Percentiles rank a stretch among this genome's conserved stretches.
Conservation (phyloP, 225 moss, liverwort and hornwort species). For the Pseudisothecium myosuroides region DNA sequence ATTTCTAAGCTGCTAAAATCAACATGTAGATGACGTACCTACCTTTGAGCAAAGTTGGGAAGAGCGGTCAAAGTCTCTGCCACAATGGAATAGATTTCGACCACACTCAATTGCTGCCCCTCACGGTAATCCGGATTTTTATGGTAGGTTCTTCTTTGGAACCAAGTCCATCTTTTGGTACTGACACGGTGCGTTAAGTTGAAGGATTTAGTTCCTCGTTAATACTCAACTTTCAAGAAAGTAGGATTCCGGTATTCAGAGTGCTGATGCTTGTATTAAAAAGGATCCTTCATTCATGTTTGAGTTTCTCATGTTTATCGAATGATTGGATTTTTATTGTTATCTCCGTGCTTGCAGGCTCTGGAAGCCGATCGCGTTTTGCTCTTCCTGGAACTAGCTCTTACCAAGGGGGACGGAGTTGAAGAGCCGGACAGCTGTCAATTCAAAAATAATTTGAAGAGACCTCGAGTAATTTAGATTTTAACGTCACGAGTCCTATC, state of each 20-base stretch:
- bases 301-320: background rate
- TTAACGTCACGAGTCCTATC: background rate
- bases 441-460: background rate
- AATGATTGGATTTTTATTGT: background rate
- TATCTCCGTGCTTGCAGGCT: constrained; percentile 10
- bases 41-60: constrained; percentile 42
- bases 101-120: constrained; percentile 28
- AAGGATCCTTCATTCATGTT: background rate
- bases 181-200: background rate
- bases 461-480: background rate
- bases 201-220: background rate
- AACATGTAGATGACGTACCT: constrained; percentile 35
- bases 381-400: constrained; percentile 40
- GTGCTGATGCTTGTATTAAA: background rate
- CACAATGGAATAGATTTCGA: constrained; percentile 37
- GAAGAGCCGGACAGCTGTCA: background rate
- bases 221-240: background rate
- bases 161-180: background rate
- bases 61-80: constrained; percentile 24
- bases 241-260: background rate
- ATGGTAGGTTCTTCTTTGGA: background rate
- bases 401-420: constrained; percentile 16
- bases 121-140: constrained; percentile 9
- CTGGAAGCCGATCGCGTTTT: constrained; percentile 23
- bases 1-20: background rate